phyloP scores from a whole-genome alignment of 371 early-diverging fungal species.

The Mortierella sp. region DNA sequence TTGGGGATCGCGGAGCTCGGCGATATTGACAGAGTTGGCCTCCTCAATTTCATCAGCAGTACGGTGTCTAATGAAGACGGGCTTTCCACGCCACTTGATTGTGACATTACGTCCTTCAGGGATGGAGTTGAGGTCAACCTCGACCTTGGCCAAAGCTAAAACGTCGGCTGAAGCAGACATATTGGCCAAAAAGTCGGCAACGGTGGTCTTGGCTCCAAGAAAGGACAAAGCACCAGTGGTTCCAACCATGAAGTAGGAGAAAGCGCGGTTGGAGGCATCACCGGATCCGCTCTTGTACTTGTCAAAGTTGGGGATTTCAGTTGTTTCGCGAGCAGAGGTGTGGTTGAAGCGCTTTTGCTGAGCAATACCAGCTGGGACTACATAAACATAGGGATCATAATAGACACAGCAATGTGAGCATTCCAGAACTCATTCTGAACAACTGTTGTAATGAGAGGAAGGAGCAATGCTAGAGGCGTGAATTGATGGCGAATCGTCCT shows the following conservation, averaged over 20 bases:
- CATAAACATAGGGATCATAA: slow-evolving; percentile 1
- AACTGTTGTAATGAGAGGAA: neutral
- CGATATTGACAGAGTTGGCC: slow-evolving; percentile 85
- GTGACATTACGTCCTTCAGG: slow-evolving; percentile 97
- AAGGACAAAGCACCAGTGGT: slow-evolving; percentile 89
- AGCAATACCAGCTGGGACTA: slow-evolving; percentile 51
- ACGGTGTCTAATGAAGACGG: slow-evolving; percentile 97
- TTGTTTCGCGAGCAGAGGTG: slow-evolving; percentile 60
- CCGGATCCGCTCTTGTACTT: slow-evolving; percentile 75
- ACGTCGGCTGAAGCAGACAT: slow-evolving; percentile 98
- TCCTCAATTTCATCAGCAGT: slow-evolving; percentile 95
- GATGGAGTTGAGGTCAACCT: slow-evolving; percentile 91
- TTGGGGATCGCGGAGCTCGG: slow-evolving; percentile 92
- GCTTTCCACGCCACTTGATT: slow-evolving; percentile 99
- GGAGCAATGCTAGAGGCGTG: neutral
- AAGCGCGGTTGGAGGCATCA: slow-evolving; percentile 79
- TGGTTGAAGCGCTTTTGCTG: slow-evolving; percentile 67
- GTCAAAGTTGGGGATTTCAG: slow-evolving; percentile 74
- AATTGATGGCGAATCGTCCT: neutral
- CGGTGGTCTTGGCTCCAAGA: slow-evolving; percentile 92
- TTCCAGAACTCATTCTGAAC: neutral
- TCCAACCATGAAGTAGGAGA: slow-evolving; percentile 96
- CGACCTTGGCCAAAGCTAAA: slow-evolving; percentile 97
- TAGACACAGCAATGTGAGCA: neutral
- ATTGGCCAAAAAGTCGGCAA: slow-evolving; percentile 90